These are phyloP conservation scores for Suhomyces coccinellae DNA, from an alignment of 1,139 yeast species.

Conservation along the genomic window DNA sequence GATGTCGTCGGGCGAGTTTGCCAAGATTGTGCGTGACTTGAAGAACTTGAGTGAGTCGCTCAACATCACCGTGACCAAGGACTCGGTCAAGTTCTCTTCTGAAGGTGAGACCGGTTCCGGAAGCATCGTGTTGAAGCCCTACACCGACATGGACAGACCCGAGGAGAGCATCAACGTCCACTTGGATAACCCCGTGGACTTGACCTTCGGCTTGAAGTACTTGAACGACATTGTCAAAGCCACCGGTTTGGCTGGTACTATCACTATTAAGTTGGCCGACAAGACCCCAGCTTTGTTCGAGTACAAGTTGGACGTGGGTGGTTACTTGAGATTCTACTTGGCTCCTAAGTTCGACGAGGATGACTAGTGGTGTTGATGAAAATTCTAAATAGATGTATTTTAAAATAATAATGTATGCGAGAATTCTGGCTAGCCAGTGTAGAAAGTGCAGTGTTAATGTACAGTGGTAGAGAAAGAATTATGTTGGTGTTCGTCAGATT, in stretches of 20 bases:
- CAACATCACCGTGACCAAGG: slow-evolving; percentile 84
- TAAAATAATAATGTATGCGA: slow-evolving; percentile 1
- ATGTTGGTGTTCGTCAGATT: too few species aligned
- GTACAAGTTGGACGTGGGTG: slow-evolving; percentile 83
- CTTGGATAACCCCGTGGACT: slow-evolving; percentile 82
- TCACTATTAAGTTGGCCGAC: slow-evolving; percentile 83
- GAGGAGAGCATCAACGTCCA: slow-evolving; percentile 73
- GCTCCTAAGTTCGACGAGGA: slow-evolving; percentile 98
- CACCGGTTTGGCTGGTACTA: slow-evolving; percentile 70
- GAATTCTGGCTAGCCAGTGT: too few species aligned
- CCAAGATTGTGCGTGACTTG: slow-evolving; percentile 88
- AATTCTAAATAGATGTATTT: slow-evolving; percentile 15
- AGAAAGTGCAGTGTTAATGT: too few species aligned
- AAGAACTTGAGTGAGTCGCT: slow-evolving; percentile 84
- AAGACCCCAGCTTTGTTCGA: slow-evolving; percentile 94
- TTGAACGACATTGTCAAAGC: slow-evolving; percentile 91
- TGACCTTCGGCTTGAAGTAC: slow-evolving; percentile 90
- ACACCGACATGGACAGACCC: slow-evolving; percentile 76
- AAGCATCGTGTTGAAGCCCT: slow-evolving; percentile 81
- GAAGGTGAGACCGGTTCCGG: slow-evolving; percentile 95
- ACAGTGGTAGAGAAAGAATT: too few species aligned
- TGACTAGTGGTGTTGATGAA: slow-evolving; percentile 41
- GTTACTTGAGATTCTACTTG: slow-evolving; percentile 90
- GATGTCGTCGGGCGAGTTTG: slow-evolving; percentile 86
- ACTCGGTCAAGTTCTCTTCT: slow-evolving; percentile 84